Evolutionary conservation across 2,329 filamentous ascomycete genomes (phyloP).

Genomic region (Epichloe amarillans): DNA sequence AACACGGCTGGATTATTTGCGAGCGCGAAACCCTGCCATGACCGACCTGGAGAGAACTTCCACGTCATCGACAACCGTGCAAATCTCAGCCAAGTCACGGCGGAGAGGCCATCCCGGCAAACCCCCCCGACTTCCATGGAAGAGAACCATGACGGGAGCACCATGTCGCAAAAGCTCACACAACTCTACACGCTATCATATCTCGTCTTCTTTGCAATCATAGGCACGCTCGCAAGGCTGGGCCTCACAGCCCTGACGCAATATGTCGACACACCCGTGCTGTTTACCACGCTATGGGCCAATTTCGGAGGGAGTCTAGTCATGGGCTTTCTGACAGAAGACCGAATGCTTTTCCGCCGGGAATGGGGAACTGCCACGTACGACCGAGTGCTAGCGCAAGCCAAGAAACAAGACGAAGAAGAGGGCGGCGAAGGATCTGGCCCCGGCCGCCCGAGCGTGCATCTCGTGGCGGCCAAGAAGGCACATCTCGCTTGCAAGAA

Average conservation of each 20-base stretch:
- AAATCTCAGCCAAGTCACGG: slow-evolving; percentile 30
- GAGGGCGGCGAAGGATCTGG: slow-evolving; percentile 16
- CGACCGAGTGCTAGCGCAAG: slow-evolving; percentile 20
- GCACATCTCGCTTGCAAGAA: slow-evolving; percentile 58
- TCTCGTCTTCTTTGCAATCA: slow-evolving; percentile 70
- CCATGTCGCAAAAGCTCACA: slow-evolving; percentile 37
- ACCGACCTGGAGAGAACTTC: background rate
- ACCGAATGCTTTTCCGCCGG: slow-evolving; percentile 58
- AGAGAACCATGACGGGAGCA: background rate
- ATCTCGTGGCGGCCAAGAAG: slow-evolving; percentile 36
- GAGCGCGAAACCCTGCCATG: background rate
- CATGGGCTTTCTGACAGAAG: slow-evolving; percentile 77
- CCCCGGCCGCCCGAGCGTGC: slow-evolving; percentile 10
- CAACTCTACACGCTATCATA: slow-evolving; percentile 64
- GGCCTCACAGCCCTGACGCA: slow-evolving; percentile 67
- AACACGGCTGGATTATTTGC: background rate
- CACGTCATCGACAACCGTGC: slow-evolving; percentile 19
- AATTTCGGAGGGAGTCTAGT: slow-evolving; percentile 72
- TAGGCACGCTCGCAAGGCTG: slow-evolving; percentile 72
- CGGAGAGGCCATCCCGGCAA: background rate
- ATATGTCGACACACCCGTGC: slow-evolving; percentile 64
- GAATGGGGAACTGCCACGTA: slow-evolving; percentile 44
- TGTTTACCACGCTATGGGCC: slow-evolving; percentile 70
- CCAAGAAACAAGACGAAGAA: slow-evolving; percentile 22
- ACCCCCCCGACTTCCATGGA: no score